Conservation (phyloP, 805 yeast genomes). For the Yarrowia sp. region DNA sequence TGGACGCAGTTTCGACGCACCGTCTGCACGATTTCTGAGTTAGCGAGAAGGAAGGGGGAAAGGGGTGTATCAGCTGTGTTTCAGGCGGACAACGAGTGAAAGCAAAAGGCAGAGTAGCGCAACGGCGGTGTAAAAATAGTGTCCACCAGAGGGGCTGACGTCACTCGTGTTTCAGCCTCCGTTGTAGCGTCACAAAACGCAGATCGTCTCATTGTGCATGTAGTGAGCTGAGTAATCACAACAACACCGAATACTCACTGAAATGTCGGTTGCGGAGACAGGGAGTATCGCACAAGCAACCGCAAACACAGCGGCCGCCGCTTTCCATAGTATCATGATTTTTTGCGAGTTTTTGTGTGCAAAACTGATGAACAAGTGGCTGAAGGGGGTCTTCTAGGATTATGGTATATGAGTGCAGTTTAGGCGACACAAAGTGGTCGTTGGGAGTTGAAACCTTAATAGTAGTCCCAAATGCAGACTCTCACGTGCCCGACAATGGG, state of each 20-base stretch:
- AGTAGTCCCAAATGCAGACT: neutral
- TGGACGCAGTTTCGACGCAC: constrained; percentile 13
- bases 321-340: neutral
- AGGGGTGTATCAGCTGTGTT: constrained; percentile 17
- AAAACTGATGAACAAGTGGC: neutral
- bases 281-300: neutral
- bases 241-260: neutral
- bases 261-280: neutral
- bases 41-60: neutral
- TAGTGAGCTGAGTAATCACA: neutral
- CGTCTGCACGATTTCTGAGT: constrained; percentile 15
- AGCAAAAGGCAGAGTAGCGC: neutral
- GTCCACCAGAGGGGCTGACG: neutral
- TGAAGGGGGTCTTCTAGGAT: neutral
- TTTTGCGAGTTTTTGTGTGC: neutral
- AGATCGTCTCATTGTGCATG: too few relatives aligned
- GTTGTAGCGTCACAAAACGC: too few relatives aligned
- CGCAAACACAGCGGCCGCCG: neutral
- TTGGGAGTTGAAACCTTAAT: neutral
- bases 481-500: too few relatives aligned
- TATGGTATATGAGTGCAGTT: neutral
- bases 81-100: neutral
- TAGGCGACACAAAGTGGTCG: constrained; percentile 2
- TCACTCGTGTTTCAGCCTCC: neutral
- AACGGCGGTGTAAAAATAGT: too few relatives aligned